Base-by-base conservation (phyloP, 2,329 filamentous ascomycete genomes). In the Magnaporthiopsis incrustans region DNA sequence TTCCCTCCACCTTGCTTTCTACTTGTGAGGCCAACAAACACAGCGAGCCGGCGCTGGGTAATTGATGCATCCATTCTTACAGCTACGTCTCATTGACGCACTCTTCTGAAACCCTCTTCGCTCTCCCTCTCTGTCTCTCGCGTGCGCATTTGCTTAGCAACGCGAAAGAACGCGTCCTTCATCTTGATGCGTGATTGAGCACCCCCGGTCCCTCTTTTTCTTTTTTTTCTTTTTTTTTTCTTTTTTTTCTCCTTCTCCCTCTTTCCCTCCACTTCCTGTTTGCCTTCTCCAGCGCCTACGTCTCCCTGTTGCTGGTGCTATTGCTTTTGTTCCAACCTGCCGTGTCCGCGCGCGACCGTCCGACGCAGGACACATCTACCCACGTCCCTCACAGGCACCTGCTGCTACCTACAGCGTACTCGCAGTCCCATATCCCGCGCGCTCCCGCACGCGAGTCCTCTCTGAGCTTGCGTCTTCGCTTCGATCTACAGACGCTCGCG, bases 141-240 rank as follows among this genome's bases (percentile, higher is more conserved):
- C 33, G 26, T 27, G 60, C 60, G 60, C 60, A 62, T 62, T 60
- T 53, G 5, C 22, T 53, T 53, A 5, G 44, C 38, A 62, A 62
- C 60, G 60, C 60, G 60, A 62, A 62, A 62, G 35, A 56, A 62
- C 60, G 60, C 60, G 60, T 62, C 60, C 60, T 32, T 26, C 25
- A 61, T 50, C 53, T 62, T 53, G 44, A 62, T 32, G 53, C 38
- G 53, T 38, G 32, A 60, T 38, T 35, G 50, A 56, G 60, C 38
- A 62, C 22, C 22, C 27, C 32, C 53, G 22, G 56, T 33, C 22
- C 59, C 10, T 2, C 26, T 58, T 32, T 32, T 12, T 15, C 11
- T 33, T 64, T 32, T 59, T 44, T 57, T 63, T 56, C 30, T 18
- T 61, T 2, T 30, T 5, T 30, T 30, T 30, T 30, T 30, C 30